Conservation (phyloP, 495 filamentous ascomycete genomes). For the Neurospora discreta region DNA sequence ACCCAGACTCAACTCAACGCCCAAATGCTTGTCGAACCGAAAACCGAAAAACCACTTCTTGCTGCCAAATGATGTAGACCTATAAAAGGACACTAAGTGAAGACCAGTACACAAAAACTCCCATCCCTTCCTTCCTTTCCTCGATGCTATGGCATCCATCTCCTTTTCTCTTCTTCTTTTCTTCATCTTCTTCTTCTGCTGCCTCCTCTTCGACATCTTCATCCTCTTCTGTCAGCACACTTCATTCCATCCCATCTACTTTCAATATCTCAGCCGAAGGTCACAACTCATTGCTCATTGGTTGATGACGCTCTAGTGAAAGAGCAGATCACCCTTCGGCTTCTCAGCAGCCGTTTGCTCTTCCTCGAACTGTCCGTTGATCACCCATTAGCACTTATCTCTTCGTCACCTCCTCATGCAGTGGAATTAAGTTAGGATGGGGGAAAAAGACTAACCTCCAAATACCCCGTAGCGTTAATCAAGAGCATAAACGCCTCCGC, state of each 20-base stretch:
- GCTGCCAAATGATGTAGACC: background rate
- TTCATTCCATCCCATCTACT: background rate
- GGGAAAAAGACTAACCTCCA: conserved; percentile 37
- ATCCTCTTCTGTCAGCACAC: background rate
- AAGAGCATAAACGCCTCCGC: conserved; percentile 47
- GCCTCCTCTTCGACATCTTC: conserved; percentile 1
- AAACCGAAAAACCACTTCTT: background rate
- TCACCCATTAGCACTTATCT: conserved; percentile 8
- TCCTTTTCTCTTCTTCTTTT: background rate
- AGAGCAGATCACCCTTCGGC: background rate
- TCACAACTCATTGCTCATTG: background rate
- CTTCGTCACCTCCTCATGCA: background rate
- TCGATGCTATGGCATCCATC: background rate
- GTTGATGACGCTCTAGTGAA: background rate
- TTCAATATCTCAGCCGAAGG: background rate
- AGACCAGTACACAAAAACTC: background rate
- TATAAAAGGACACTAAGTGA: background rate
- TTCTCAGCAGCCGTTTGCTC: conserved; percentile 21
- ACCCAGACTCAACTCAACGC: too few relatives aligned
- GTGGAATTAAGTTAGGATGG: background rate
- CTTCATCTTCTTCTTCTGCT: background rate
- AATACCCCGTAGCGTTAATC: conserved; percentile 47
- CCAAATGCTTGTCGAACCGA: background rate
- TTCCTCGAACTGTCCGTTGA: conserved; percentile 28
- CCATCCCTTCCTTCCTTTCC: background rate